Evolutionary conservation across 2,329 filamentous ascomycete species (phyloP), one percentile per base, ranked within the genome.

Genomic region (Apiospora sp.): DNA sequence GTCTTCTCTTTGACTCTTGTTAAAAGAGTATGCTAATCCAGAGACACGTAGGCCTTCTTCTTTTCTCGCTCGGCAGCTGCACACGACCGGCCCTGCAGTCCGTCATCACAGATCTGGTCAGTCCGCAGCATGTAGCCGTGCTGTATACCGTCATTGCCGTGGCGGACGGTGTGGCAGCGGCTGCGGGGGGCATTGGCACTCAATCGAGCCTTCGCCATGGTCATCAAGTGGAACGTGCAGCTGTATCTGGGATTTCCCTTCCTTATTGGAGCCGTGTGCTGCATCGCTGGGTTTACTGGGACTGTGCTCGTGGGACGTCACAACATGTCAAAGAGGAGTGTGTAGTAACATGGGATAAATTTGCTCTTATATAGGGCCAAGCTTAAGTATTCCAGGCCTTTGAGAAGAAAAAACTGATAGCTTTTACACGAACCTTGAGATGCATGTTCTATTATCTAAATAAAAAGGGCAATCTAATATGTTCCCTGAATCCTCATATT

Each of bases 91-190:
- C 64, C 2, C 37, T 68, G 2, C 64, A 68, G 14, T 68, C 64
- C n/a, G 41, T 68, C 16, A 44, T 68, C 24, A 68, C 64, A 1
- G 64, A 68, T 3, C 4, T 68, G 41, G 64, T 68, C 37, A n/a
- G 22, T 24, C 64, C 41, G 16, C n/a, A 46, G 3, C 64, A 68
- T n/a, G 64, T 68, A 12, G 43, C 41, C 24, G 64, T 68, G n/a
- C 13, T 68, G 3, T 68, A 68, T 12, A 68, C 64, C 41, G 41
- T 68, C 16, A 68, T 68, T 22, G 64, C 64, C 41, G 30, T 68
- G n/a, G 64, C 64, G 13, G 64, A 68, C n/a, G 64, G 64, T 27
- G 41, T 46, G 7, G 64, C 37, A 1, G 24, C 64, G 41, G 64
- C 64, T 0, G 64, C 64, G 30, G 64, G 64, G 64, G 13, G 64